Conservation (phyloP, 1,139 yeast genomes). For the Nakaseomyces sp. region DNA sequence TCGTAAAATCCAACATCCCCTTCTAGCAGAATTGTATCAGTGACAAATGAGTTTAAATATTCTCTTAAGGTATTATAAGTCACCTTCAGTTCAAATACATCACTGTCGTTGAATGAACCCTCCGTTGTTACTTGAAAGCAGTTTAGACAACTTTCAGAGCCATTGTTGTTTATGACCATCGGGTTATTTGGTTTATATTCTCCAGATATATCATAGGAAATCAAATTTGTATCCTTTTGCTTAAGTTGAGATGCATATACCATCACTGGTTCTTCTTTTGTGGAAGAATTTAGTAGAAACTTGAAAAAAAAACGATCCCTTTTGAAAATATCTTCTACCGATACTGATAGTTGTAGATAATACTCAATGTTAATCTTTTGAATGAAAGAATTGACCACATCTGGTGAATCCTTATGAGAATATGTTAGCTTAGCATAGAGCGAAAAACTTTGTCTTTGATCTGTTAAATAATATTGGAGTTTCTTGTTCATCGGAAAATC, state of each 20-base stretch:
- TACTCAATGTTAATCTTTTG: constrained; percentile 14
- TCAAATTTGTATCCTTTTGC: constrained; percentile 6
- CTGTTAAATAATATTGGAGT: constrained; percentile 13
- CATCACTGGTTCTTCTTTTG: constrained; percentile 21
- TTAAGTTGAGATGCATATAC: constrained; percentile 16
- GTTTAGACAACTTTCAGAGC: constrained; percentile 20
- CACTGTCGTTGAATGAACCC: constrained; percentile 14
- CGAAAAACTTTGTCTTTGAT: constrained; percentile 14
- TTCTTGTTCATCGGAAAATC: constrained; percentile 9
- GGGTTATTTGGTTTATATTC: constrained; percentile 16
- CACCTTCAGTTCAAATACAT: constrained; percentile 20
- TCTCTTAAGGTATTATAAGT: constrained; percentile 24
- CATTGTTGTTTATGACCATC: constrained; percentile 15
- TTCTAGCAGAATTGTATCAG: constrained; percentile 22
- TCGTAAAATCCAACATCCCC: constrained; percentile 22
- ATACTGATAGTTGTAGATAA: constrained; percentile 26
- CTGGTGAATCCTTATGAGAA: constrained; percentile 1
- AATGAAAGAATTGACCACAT: constrained; percentile 12
- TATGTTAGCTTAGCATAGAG: constrained; percentile 13
- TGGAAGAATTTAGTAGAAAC: constrained; percentile 25
- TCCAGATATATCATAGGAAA: constrained; percentile 17
- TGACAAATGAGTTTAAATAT: constrained; percentile 22
- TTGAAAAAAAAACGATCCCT: constrained; percentile 25
- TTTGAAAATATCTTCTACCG: constrained; percentile 30
- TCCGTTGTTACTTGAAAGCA: constrained; percentile 19